Conservation (phyloP, 345 rosid genomes). For the Citrus sinensis region DNA sequence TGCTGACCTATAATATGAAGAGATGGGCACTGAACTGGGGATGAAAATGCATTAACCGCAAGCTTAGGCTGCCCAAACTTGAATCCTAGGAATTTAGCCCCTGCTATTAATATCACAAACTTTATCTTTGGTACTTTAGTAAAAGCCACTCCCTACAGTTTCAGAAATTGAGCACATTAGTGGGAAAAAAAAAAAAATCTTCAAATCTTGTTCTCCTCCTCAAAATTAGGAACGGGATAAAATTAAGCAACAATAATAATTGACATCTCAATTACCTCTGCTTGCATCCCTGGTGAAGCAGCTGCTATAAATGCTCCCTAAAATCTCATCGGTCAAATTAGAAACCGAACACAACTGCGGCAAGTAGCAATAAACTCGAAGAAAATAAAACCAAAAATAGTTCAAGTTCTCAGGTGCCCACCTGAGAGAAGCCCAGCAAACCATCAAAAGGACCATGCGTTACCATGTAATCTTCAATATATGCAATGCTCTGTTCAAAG, state of each 20-base stretch:
- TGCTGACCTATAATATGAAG: slow-evolving; percentile 56
- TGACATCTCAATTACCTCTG: slow-evolving; percentile 22
- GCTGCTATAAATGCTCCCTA: slow-evolving; percentile 46
- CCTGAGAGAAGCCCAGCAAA: slow-evolving; percentile 54
- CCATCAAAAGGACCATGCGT: slow-evolving; percentile 50
- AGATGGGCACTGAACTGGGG: slow-evolving; percentile 50
- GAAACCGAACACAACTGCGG: not conserved
- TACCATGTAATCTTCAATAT: slow-evolving; percentile 44
- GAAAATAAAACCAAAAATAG: not conserved
- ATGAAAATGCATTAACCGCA: slow-evolving; percentile 50
- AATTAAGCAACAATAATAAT: not conserved
- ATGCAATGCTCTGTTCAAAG: slow-evolving; percentile 41
- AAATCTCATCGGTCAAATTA: not conserved
- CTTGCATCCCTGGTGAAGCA: slow-evolving; percentile 51
- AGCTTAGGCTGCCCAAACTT: slow-evolving; percentile 41
- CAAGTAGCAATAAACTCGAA: not conserved
- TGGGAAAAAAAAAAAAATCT: not conserved
- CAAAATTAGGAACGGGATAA: not conserved
- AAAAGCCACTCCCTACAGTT: slow-evolving; percentile 16
- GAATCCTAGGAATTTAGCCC: slow-evolving; percentile 37
- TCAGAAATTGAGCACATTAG: not conserved
- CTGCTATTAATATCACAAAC: slow-evolving; percentile 51
- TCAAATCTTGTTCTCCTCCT: not conserved
- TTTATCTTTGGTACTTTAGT: slow-evolving; percentile 48
- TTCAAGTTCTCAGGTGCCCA: slow-evolving; percentile 2